A percentile compares a stretch with the other conserved stretches of the same genome.
Conservation (phyloP, 495 filamentous ascomycete species). For the Podospora pseudoanserina region DNA sequence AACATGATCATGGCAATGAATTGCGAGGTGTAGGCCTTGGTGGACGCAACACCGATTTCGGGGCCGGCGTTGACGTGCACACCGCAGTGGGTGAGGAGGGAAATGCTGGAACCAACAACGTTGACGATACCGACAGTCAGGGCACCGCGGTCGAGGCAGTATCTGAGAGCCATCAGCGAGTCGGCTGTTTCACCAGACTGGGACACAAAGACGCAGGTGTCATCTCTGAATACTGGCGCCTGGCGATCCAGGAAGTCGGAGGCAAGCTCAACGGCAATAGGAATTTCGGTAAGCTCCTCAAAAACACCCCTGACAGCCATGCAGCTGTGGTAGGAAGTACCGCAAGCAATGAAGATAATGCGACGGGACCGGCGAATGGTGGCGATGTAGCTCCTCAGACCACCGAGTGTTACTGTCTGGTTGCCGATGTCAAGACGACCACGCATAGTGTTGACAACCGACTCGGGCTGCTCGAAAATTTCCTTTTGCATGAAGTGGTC, state of each 20-base stretch:
- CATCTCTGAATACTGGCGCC: constrained; percentile 98
- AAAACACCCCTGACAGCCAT: constrained; percentile 98
- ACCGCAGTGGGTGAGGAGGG: constrained; percentile 96
- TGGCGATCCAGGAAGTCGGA: constrained; percentile 97
- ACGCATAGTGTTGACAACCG: constrained; percentile 99
- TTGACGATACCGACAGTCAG: constrained; percentile 98
- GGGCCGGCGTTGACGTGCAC: constrained; percentile 99
- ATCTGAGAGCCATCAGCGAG: constrained; percentile 91
- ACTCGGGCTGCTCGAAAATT: constrained; percentile 99
- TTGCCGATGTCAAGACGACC: constrained; percentile 90
- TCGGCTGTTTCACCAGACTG: constrained; percentile 99
- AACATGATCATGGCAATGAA: constrained; percentile 99
- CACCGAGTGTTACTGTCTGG: constrained; percentile 92
- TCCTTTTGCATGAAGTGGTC: constrained; percentile 99
- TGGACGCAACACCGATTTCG: constrained; percentile 97
- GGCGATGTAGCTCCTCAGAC: constrained; percentile 88
- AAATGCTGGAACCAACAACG: constrained; percentile 96
- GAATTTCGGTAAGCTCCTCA: constrained; percentile 96
- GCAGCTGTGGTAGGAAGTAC: constrained; percentile 96
- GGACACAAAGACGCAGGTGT: constrained; percentile 98
- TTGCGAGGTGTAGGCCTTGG: constrained; percentile 98
- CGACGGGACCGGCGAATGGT: constrained; percentile 94
- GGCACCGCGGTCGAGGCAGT: constrained; percentile 95
- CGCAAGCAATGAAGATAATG: constrained; percentile 97
- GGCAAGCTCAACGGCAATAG: constrained; percentile 92